Base-by-base conservation (phyloP, 2,329 filamentous ascomycete species). In the Penicillium psychrosexuale region DNA sequence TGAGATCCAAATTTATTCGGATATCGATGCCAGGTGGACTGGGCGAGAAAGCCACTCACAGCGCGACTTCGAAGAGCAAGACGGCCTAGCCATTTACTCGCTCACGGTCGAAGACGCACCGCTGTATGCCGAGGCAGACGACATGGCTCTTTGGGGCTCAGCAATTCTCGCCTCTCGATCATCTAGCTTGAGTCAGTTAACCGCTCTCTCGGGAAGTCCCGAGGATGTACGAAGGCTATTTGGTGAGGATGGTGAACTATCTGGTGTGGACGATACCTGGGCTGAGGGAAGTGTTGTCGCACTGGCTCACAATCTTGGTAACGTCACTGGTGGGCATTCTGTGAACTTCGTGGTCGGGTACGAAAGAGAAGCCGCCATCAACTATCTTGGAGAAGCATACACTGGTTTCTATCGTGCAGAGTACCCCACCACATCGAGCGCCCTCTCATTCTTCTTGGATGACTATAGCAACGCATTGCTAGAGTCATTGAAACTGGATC, bases 21-120 rank as follows among this genome's bases (percentile, higher is more conserved):
- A 75, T 55, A 76, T 78, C 28, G 76, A 78, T 57, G 73, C 72
- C 19, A 70, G 70, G 44, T 78, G 75, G 75, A 69, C 73, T n/a
- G 77, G 75, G 11, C 65, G 64, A 19, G 62, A 66, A 40, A 56
- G 57, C 30, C 64, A 54, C 12, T 66, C 67, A 11, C 55, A 54
- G 13, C 49, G 64, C 13, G 56, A 50, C n/a, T 69, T 71, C 40
- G 57, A 66, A 24, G 55, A 62, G 42, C 57, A 28, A 61, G 65
- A 17, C 47, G 61, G 36, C 63, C 71, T 30, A 53, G 55, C 63
- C 4, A 59, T 75, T 40, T 75, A 71, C 50, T 63, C 66, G 8
- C 60, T 77, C 22, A 64, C 60, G 8, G 67, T 70, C 9, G 55
- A 70, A 33, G 65, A 72, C 59, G 66, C 69, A 17, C 51, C 56